Evolutionary conservation across 2,329 filamentous ascomycete species (phyloP).

Genomic region (Cadophora sp.): DNA sequence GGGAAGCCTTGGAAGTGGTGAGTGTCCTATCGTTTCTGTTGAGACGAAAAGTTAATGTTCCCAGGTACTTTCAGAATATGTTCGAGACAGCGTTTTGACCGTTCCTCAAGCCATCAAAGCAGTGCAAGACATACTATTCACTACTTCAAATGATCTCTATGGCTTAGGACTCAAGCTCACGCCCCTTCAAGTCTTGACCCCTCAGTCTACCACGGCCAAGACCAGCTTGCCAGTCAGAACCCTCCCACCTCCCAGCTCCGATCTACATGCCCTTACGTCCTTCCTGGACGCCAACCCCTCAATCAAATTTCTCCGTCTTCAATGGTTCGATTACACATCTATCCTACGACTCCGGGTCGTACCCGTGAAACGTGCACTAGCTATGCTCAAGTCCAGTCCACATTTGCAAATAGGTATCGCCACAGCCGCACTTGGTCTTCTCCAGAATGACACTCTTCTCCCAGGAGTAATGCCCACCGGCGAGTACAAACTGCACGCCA

Average conservation of each 20-base stretch:
- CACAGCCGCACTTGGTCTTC: conserved; percentile 66
- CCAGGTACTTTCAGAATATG: conserved; percentile 70
- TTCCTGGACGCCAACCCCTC: conserved; percentile 58
- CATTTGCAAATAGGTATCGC: conserved; percentile 62
- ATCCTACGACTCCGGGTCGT: conserved; percentile 71
- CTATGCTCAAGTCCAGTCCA: conserved; percentile 49
- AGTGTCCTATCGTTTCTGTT: conserved; percentile 31
- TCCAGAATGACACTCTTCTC: conserved; percentile 70
- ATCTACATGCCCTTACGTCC: conserved; percentile 37
- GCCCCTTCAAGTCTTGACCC: conserved; percentile 4
- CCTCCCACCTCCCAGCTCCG: conserved; percentile 27
- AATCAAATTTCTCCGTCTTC: conserved; percentile 73
- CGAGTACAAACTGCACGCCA: conserved; percentile 70
- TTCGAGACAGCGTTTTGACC: conserved; percentile 67
- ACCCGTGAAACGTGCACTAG: conserved; percentile 63
- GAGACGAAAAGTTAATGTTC: conserved; percentile 7
- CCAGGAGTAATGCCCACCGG: conserved; percentile 63
- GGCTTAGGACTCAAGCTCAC: conserved; percentile 58
- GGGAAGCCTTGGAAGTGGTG: conserved; percentile 72
- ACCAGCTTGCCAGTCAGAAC: neutral
- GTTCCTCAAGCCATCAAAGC: conserved; percentile 67
- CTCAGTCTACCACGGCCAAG: conserved; percentile 33
- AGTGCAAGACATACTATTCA: conserved; percentile 73
- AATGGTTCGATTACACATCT: conserved; percentile 82
- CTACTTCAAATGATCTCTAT: conserved; percentile 80